Conservation (phyloP, 495 filamentous ascomycete genomes). For the Annulohypoxylon bovei region DNA sequence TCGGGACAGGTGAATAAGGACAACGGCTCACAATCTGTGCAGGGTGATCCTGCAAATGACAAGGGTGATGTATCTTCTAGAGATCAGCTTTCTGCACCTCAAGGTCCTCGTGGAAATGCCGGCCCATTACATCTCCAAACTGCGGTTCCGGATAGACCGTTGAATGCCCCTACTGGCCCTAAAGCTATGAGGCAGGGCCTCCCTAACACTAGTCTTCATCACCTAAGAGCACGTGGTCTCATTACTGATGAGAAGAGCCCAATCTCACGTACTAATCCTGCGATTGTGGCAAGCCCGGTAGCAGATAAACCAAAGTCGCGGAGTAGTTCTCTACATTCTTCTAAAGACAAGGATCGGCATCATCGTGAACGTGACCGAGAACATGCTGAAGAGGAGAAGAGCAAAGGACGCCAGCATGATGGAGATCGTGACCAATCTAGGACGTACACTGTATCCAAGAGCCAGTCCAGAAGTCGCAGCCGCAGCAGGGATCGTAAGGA, state of each 20-base stretch:
- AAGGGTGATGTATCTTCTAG: constrained; percentile 48
- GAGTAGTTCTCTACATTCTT: constrained; percentile 53
- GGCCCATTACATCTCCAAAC: constrained; percentile 38
- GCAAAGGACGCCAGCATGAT: constrained; percentile 37
- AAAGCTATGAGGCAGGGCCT: constrained; percentile 91
- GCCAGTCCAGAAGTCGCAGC: constrained; percentile 48
- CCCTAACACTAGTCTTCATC: constrained; percentile 74
- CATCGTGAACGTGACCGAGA: constrained; percentile 47
- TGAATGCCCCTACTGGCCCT: constrained; percentile 86
- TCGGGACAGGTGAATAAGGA: constrained; percentile 37
- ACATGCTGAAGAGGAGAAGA: constrained; percentile 46
- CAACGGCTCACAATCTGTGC: constrained; percentile 31
- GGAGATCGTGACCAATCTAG: constrained; percentile 44
- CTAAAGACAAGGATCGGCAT: constrained; percentile 45
- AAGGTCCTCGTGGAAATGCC: constrained; percentile 33
- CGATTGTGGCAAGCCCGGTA: constrained; percentile 46
- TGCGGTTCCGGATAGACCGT: constrained; percentile 56
- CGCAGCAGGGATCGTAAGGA: constrained; percentile 63
- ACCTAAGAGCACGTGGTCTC: constrained; percentile 61
- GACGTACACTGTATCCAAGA: constrained; percentile 40
- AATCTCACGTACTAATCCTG: constrained; percentile 48
- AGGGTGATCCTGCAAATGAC: constrained; percentile 39
- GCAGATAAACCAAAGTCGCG: constrained; percentile 49
- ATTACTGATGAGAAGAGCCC: constrained; percentile 52
- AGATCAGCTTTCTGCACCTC: constrained; percentile 41